Evolutionary conservation across 1,284 basidiomycete genomes (phyloP), one percentile per base, ranked within the genome.

Genomic region (Sparassis latifolia): DNA sequence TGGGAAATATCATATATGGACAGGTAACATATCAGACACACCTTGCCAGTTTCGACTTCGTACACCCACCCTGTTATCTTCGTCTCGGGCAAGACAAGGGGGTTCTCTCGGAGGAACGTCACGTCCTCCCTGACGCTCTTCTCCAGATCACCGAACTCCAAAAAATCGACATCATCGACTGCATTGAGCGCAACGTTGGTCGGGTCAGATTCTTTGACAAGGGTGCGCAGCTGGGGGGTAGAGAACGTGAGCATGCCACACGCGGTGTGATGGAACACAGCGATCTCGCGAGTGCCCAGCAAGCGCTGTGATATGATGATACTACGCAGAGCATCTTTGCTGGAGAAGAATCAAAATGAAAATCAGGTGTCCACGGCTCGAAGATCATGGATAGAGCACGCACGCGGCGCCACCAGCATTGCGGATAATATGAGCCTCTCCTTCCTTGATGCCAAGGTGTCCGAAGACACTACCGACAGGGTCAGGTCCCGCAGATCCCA

Each of bases 181-280:
- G 69, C 69, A 28, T 67, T 63, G 39, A 74, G 67, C 10, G 67
- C 61, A 1, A 58, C 35, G 53, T 73, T 64, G 12, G 60, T 63
- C 20, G 76, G 71, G 39, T 74, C 70, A 20, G 72, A 69, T 39
- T 74, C 69, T 58, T 76, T 78, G 51, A 86, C 71, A 47, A 76
- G 67, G 20, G 69, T 59, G 41, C 75, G 77, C 29, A 86, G 67
- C 58, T 77, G 60, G 4, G 72, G 67, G 44, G 76, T 74, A 27
- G 69, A 73, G 66, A 84, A 84, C 1, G 76, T 78, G 41, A 80
- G 66, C 81, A 86, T 85, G 45, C 84, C 84, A 61, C 84, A 86
- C 48, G 74, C 79, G 2, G 82, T 83, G 63, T 86, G 83, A 62
- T 79, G 82, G 62, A 84, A 78, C 38, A 86, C 68, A 3, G 80